Percentiles rank a stretch among this genome's conserved stretches.
Conservation (phyloP, 2,329 filamentous ascomycete genomes). For the Colletotrichum scovillei region DNA sequence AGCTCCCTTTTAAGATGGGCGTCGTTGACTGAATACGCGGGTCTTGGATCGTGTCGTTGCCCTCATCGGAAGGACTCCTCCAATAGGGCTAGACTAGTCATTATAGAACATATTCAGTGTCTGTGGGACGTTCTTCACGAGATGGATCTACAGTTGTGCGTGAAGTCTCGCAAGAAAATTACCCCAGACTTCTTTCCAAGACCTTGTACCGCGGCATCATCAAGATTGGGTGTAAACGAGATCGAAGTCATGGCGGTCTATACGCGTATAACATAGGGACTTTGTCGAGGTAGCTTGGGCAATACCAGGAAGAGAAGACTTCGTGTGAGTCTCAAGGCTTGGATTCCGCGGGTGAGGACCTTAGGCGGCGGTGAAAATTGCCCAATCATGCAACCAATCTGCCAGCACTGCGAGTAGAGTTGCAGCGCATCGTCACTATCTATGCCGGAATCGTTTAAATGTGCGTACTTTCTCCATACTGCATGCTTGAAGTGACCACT, state of each 20-base stretch:
- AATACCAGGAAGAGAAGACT: not conserved
- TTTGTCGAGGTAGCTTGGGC: not conserved
- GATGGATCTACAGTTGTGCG: not conserved
- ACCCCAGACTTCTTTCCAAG: not conserved
- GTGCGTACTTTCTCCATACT: not conserved
- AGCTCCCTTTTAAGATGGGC: too few relatives aligned
- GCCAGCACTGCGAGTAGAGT: too few relatives aligned
- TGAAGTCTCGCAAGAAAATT: not conserved
- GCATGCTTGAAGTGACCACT: not conserved
- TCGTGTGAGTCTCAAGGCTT: not conserved
- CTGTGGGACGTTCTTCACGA: not conserved
- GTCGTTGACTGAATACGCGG: not conserved
- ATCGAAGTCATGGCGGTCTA: not conserved
- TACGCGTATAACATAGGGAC: not conserved
- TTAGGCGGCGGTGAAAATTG: not conserved
- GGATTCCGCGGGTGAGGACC: too few relatives aligned
- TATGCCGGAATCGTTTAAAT: not conserved
- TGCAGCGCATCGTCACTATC: too few relatives aligned
- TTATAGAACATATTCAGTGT: not conserved
- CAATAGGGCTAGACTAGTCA: not conserved
- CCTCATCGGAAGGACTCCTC: not conserved
- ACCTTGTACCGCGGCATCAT: not conserved
- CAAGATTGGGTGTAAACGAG: not conserved
- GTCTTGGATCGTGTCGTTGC: not conserved
- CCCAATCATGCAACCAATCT: not conserved